Conservation (phyloP, 106 monocot species). For the Chionographis japonica region DNA sequence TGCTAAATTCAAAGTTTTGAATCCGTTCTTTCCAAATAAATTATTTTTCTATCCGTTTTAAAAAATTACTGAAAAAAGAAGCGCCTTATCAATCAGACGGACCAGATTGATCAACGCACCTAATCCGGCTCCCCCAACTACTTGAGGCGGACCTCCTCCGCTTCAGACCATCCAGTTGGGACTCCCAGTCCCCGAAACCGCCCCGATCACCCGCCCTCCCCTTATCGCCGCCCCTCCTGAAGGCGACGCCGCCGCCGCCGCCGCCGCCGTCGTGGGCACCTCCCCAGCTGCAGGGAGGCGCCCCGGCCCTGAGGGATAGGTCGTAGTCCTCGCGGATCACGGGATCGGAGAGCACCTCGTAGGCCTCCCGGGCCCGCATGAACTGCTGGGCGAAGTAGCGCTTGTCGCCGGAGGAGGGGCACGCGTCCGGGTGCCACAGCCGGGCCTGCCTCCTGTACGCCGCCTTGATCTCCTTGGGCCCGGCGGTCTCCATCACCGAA, state of each 20-base stretch:
- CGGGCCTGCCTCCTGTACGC: constrained; percentile 24
- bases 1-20: too few relatives aligned
- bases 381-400: constrained; percentile 16
- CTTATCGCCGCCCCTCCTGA: too few relatives aligned
- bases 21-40: too few relatives aligned
- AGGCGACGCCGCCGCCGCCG: too few relatives aligned
- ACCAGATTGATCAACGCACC: background rate
- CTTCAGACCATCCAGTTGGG: constrained; percentile 21
- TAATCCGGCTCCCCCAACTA: constrained; percentile 25
- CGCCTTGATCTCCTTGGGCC: constrained; percentile 33
- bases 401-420: constrained; percentile 14
- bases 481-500: constrained; percentile 14
- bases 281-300: too few relatives aligned
- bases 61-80: too few relatives aligned
- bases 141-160: background rate
- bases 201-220: background rate
- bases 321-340: constrained; percentile 23
- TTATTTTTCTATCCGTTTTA: too few relatives aligned
- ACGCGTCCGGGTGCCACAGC: constrained; percentile 44
- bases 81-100: too few relatives aligned
- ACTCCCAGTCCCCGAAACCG: constrained; percentile 17
- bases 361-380: constrained; percentile 34
- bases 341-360: constrained; percentile 33
- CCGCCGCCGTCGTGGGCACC: too few relatives aligned
- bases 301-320: constrained; percentile 5